Evolutionary conservation across 495 filamentous ascomycete species (phyloP).

Genomic region (Xylaria scruposa): DNA sequence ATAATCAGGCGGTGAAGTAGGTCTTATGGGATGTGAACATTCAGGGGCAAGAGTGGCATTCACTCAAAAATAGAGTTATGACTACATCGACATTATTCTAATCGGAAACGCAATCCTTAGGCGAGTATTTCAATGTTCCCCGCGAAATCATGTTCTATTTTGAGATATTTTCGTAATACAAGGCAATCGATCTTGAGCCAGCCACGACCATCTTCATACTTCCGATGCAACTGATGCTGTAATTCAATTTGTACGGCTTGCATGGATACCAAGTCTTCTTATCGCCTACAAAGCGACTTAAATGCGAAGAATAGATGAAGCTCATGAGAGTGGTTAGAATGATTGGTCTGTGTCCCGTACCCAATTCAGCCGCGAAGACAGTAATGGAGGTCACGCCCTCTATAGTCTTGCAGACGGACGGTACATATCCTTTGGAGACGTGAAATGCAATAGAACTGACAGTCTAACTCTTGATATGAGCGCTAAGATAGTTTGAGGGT

Average conservation of each 20-base stretch:
- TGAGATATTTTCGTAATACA: neutral
- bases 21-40: neutral
- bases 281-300: neutral
- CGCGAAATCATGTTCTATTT: neutral
- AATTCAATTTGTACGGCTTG: neutral
- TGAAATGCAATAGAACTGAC: neutral
- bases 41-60: neutral
- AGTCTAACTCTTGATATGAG: neutral
- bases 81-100: neutral
- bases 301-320: neutral
- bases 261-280: neutral
- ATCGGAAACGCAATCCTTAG: neutral
- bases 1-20: neutral
- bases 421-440: neutral
- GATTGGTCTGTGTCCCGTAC: constrained; percentile 1
- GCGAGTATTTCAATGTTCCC: neutral
- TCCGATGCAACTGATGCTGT: neutral
- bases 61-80: neutral
- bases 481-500: neutral
- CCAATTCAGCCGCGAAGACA: constrained; percentile 7
- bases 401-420: neutral
- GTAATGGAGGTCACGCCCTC: neutral
- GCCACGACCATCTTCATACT: neutral
- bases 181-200: neutral
- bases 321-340: neutral